These are phyloP conservation scores for Quercus dentata DNA, from an alignment of 306 rosid species.

Conservation along the genomic window DNA sequence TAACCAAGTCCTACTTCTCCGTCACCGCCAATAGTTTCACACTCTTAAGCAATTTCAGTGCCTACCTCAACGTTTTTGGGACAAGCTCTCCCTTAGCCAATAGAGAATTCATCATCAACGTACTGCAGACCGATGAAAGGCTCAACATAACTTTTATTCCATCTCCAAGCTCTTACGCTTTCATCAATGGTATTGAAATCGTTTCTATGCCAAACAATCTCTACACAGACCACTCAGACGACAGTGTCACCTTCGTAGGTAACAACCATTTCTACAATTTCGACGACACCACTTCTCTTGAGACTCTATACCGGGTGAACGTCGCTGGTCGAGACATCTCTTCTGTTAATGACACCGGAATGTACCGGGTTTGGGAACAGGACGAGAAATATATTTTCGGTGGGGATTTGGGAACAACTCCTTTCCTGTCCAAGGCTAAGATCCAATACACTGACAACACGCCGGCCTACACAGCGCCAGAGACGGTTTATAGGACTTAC, in stretches of 20 bases:
- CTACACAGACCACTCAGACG: not conserved
- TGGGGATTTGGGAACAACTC: not conserved
- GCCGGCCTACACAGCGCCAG: slow-evolving; percentile 1
- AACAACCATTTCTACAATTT: not conserved
- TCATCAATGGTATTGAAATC: slow-evolving; percentile 21
- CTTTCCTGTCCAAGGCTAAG: not conserved
- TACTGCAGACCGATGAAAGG: not conserved
- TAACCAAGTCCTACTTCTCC: slow-evolving; percentile 2
- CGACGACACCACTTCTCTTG: not conserved
- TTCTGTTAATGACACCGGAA: not conserved
- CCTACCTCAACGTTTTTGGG: not conserved
- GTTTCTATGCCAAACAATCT: slow-evolving; percentile 16
- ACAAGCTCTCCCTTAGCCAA: not conserved
- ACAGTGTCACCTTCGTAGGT: not conserved
- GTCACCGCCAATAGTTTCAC: slow-evolving; percentile 3
- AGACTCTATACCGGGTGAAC: slow-evolving; percentile 16
- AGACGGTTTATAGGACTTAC: slow-evolving; percentile 10
- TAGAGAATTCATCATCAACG: not conserved
- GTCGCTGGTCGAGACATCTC: not conserved
- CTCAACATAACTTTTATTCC: slow-evolving; percentile 22
- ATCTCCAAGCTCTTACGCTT: slow-evolving; percentile 4
- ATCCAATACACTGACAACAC: not conserved
- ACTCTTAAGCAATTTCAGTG: slow-evolving; percentile 15
- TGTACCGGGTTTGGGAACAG: slow-evolving; percentile 18
- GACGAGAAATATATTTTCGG: not conserved